A percentile compares a stretch with the other conserved stretches of the same genome.
Evolutionary conservation across 2,329 filamentous ascomycete genomes (phyloP).

Genomic region (Talaromyces sp.): DNA sequence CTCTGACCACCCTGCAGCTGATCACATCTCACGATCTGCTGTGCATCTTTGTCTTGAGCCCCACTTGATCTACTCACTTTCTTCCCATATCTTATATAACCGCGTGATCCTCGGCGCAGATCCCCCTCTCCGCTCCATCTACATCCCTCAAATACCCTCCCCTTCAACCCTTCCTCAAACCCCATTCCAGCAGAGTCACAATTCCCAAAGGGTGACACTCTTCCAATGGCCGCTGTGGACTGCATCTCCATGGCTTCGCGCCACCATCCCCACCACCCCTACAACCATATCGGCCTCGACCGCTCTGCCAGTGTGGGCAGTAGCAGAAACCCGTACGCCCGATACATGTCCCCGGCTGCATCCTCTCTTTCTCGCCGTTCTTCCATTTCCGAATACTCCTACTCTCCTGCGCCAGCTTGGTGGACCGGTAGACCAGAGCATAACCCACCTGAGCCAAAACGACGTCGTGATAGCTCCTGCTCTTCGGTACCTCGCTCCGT

Average conservation of each 20-base stretch:
- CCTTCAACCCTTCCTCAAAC: not conserved
- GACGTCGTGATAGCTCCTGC: conserved; percentile 16
- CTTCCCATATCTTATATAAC: conserved; percentile 8
- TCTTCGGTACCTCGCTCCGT: not conserved
- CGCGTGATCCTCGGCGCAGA: conserved; percentile 9
- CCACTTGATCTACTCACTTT: conserved; percentile 5
- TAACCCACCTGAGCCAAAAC: conserved; percentile 28
- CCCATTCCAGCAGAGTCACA: not conserved
- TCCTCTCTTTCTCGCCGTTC: conserved; percentile 18
- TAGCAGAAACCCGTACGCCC: conserved; percentile 32
- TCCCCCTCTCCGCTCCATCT: not conserved
- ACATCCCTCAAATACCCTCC: not conserved
- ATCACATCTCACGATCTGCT: conserved; percentile 6
- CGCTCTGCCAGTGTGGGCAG: conserved; percentile 10
- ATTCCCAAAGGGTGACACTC: too few species aligned
- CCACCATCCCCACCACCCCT: conserved; percentile 25
- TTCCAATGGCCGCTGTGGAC: conserved; percentile 18
- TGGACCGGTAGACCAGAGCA: conserved; percentile 30
- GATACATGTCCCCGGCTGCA: conserved; percentile 30
- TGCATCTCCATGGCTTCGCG: conserved; percentile 26
- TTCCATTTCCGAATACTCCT: conserved; percentile 24
- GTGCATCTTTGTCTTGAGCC: conserved; percentile 16
- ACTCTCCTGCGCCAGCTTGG: conserved; percentile 24
- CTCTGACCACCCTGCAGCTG: not conserved
- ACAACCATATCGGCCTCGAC: conserved; percentile 13